Conservation (phyloP, 257 asterid genomes). For the Solanum raphanifolium region DNA sequence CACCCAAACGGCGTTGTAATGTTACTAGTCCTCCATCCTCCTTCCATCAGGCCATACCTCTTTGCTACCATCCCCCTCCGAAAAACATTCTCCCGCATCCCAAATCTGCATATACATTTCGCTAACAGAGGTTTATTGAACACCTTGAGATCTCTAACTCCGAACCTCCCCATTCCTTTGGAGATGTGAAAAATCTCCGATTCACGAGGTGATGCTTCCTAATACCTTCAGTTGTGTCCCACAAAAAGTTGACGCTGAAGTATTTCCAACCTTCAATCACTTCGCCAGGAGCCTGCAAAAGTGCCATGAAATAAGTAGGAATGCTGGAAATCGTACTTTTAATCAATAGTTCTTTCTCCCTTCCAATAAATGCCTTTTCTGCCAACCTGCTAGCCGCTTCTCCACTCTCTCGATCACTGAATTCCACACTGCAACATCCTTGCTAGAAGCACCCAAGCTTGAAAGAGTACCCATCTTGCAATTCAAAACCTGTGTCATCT, state of each 20-base stretch:
- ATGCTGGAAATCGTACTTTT: neutral
- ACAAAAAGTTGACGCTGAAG: neutral
- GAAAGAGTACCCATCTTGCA: neutral
- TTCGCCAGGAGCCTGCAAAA: neutral
- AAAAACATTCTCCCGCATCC: neutral
- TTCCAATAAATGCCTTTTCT: neutral
- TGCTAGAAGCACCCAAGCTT: neutral
- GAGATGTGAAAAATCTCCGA: neutral
- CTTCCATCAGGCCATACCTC: neutral
- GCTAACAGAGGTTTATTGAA: neutral
- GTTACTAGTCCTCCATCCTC: neutral
- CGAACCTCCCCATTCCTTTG: neutral
- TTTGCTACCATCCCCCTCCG: neutral
- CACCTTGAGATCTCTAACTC: neutral
- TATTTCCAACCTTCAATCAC: neutral
- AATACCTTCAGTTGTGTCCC: neutral
- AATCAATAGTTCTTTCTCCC: neutral
- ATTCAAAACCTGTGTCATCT: neutral
- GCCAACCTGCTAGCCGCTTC: neutral
- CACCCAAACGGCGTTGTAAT: neutral
- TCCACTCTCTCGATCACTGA: neutral
- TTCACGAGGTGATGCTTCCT: neutral
- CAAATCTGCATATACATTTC: neutral
- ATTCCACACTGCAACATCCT: neutral
- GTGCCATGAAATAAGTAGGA: neutral